phyloP scores from a whole-genome alignment of 768 basidiomycete genomes.

The Leccinum sublutescens region DNA sequence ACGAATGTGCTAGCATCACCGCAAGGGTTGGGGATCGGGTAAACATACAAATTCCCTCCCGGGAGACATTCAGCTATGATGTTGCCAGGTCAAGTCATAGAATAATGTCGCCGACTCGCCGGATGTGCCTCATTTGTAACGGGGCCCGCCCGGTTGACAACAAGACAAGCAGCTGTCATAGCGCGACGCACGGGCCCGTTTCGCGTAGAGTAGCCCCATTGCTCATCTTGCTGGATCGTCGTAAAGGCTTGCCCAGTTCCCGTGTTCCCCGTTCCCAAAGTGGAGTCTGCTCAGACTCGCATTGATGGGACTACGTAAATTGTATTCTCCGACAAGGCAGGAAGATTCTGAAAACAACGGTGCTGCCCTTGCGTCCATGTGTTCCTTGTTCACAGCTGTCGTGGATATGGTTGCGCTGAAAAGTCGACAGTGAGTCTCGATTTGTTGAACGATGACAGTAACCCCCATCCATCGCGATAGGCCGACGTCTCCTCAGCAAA shows the following conservation, averaged over 20 bases:
- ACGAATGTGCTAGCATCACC: background rate
- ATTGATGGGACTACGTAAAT: background rate
- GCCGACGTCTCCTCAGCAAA: background rate
- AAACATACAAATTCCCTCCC: background rate
- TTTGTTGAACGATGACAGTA: background rate
- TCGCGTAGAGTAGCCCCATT: background rate
- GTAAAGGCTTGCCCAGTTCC: background rate
- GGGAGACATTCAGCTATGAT: background rate
- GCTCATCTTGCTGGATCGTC: background rate
- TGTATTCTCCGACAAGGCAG: background rate
- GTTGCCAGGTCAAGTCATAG: background rate
- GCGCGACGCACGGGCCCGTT: background rate
- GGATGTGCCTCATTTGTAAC: background rate
- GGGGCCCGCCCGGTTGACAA: background rate
- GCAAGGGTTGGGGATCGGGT: background rate
- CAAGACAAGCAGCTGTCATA: background rate
- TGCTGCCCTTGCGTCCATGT: background rate
- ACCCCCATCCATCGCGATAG: background rate
- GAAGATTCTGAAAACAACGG: background rate
- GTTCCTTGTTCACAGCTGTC: too few species aligned
- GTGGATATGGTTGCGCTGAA: background rate
- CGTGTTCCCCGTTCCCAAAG: background rate
- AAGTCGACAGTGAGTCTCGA: background rate
- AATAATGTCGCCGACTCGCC: background rate
- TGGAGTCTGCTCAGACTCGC: background rate